These are phyloP conservation scores for Tilletia horrida DNA, from an alignment of 1,284 basidiomycete genomes.

Conservation along the genomic window DNA sequence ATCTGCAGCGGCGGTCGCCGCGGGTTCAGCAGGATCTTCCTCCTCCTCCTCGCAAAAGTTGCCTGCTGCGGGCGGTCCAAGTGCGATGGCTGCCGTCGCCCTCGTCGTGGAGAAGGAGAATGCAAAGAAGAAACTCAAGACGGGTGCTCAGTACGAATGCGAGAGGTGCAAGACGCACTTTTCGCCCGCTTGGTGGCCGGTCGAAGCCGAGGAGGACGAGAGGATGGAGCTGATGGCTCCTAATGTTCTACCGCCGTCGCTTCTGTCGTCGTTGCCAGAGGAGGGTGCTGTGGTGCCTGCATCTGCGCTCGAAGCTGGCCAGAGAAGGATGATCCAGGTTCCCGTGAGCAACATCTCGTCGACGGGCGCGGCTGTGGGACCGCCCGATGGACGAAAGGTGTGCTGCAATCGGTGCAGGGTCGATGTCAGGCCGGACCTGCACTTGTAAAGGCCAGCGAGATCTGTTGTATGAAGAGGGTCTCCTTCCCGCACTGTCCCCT, in stretches of 20 bases:
- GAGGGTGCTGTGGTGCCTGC: neutral
- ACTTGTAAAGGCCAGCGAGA: no score
- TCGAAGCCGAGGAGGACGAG: neutral
- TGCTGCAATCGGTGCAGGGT: slow-evolving; percentile 13
- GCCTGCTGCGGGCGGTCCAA: neutral
- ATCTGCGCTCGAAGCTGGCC: no score
- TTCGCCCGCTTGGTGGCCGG: slow-evolving; percentile 6
- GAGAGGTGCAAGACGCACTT: neutral
- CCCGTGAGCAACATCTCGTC: neutral
- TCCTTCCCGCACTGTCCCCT: no score
- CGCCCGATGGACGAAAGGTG: neutral
- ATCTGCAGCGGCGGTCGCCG: no score
- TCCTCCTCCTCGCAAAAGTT: no score
- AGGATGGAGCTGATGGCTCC: no score
- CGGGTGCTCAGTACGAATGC: neutral
- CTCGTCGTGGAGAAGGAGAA: neutral
- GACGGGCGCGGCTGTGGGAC: slow-evolving; percentile 11
- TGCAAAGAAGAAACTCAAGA: neutral
- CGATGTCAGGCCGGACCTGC: neutral
- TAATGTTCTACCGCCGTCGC: no score
- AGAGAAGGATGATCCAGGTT: no score
- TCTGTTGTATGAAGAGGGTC: no score
- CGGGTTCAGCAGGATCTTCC: no score
- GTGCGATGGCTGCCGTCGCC: neutral
- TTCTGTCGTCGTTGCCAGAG: neutral